Percentiles rank a stretch among this genome's conserved stretches.
These are phyloP conservation scores for Penicillium cosmopolitanum DNA, from an alignment of 495 filamentous ascomycete genomes.

Conservation along the genomic window DNA sequence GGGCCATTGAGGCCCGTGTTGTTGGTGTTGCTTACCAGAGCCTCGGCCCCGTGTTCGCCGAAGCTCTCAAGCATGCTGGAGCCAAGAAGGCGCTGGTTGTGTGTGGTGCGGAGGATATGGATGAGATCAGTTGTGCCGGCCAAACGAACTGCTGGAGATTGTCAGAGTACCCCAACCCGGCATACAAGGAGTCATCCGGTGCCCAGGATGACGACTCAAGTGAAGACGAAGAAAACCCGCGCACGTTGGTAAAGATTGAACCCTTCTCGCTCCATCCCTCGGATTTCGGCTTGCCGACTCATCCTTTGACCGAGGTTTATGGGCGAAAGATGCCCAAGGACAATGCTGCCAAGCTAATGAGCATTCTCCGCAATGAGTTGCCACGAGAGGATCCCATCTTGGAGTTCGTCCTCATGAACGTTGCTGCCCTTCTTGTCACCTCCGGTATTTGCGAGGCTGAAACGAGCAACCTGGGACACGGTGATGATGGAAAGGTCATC, in stretches of 20 bases:
- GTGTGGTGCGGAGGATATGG: conserved; percentile 91
- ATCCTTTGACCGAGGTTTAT: conserved; percentile 75
- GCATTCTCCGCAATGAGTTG: conserved; percentile 73
- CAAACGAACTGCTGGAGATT: conserved; percentile 86
- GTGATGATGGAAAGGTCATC: conserved; percentile 73
- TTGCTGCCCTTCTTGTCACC: conserved; percentile 82
- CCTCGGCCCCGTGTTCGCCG: conserved; percentile 84
- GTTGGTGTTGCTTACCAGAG: conserved; percentile 87
- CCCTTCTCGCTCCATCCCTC: conserved; percentile 74
- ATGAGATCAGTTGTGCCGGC: conserved; percentile 91
- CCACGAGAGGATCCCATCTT: conserved; percentile 78
- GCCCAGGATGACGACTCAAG: conserved; percentile 37
- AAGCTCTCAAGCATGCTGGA: conserved; percentile 77
- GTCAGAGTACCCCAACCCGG: conserved; percentile 55
- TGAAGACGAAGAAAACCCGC: conserved; percentile 41
- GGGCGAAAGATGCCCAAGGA: conserved; percentile 84
- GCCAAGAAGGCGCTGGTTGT: conserved; percentile 85
- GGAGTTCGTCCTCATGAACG: conserved; percentile 93
- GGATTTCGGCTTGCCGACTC: conserved; percentile 81
- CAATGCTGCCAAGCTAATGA: conserved; percentile 81
- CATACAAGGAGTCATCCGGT: conserved; percentile 32
- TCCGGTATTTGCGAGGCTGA: conserved; percentile 86
- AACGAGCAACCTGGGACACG: conserved; percentile 73
- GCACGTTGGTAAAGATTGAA: conserved; percentile 60
- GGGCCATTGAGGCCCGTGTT: conserved; percentile 80